Evolutionary conservation across 129 eudicot species (phyloP).

Genomic region (Deinandra increscens): DNA sequence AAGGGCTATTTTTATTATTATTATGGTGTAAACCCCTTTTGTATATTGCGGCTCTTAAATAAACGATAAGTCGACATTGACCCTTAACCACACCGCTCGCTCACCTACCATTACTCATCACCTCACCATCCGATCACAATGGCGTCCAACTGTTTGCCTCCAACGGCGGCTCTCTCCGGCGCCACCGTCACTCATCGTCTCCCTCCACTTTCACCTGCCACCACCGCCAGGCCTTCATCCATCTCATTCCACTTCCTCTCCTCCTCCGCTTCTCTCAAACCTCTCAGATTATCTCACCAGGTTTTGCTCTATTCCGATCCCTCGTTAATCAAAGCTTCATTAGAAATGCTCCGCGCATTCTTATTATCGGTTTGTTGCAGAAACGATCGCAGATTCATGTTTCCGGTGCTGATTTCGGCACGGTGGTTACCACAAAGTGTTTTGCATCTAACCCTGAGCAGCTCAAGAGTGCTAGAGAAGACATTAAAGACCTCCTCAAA

Average conservation of each 20-base stretch:
- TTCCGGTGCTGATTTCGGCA: slow-evolving; percentile 36
- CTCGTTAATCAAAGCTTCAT: not conserved
- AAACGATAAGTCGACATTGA: slow-evolving; percentile 5
- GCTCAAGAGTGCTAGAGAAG: slow-evolving; percentile 80
- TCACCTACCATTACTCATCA: not conserved
- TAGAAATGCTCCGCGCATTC: not conserved
- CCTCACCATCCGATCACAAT: slow-evolving; percentile 11
- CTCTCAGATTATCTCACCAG: slow-evolving; percentile 53
- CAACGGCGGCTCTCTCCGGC: slow-evolving; percentile 31
- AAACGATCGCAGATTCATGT: slow-evolving; percentile 23
- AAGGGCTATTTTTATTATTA: no score
- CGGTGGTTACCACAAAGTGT: slow-evolving; percentile 51
- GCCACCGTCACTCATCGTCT: slow-evolving; percentile 39
- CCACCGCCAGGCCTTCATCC: slow-evolving; percentile 38
- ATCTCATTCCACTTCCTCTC: slow-evolving; percentile 28
- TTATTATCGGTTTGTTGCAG: slow-evolving; percentile 26
- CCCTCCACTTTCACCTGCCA: slow-evolving; percentile 27
- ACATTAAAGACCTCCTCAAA: slow-evolving; percentile 72
- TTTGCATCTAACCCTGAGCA: slow-evolving; percentile 62
- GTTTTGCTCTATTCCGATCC: slow-evolving; percentile 22
- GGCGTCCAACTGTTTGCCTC: slow-evolving; percentile 37
- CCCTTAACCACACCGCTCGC: not conserved
- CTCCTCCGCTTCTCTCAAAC: slow-evolving; percentile 39
- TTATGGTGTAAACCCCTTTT: not conserved
- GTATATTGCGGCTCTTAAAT: not conserved